Base-by-base conservation (phyloP, 768 basidiomycete species). In the Russula emetica region DNA sequence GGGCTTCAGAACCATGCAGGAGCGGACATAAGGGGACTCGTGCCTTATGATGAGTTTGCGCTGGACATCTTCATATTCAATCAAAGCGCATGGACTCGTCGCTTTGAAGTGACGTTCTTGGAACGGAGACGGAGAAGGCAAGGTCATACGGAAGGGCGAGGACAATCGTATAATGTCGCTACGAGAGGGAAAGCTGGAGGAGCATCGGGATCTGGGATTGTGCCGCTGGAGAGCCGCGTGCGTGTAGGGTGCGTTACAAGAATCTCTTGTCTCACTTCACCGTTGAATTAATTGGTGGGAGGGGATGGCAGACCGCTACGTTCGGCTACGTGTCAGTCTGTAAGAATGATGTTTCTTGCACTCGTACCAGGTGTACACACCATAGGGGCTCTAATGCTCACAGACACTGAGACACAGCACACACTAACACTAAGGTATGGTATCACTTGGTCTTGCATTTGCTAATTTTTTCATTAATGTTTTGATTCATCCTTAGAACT, bases 51-150 rank as follows among this genome's bases (percentile, higher is more conserved):
- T 69, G 77, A 81, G 55, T 94, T 94, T 72, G 86, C 85, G 56
- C 74, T 94, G 69, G 92, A 94, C 65, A 86, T 94, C 3, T 94
- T 94, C 69, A 90, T 94, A 60, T 93, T 87, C 69, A 94, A 94
- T 70, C 87, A 86, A 74, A 86, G 84, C 51, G 77, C 82, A 50
- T 85, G 88, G 85, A 85, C 85, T 56, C 80, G 91, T 63, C 73
- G 89, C 67, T 90, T 93, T 67, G 90, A 92, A 74, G 79, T 93
- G 42, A 85, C 82, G 34, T 87, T 82, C 72, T 86, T 87, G 2
- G 81, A 85, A 69, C 76, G 77, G 61, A 76, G 79, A 69, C 75
- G 82, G 59, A 72, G 71, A 55, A 71, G 74, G 55, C 72, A 80
- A 67, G 77, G 76, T 62, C 73, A 72, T 16, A 77, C 65, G 11